Conservation (phyloP, 176 grass and related monocot species). For the Themeda triandra region DNA sequence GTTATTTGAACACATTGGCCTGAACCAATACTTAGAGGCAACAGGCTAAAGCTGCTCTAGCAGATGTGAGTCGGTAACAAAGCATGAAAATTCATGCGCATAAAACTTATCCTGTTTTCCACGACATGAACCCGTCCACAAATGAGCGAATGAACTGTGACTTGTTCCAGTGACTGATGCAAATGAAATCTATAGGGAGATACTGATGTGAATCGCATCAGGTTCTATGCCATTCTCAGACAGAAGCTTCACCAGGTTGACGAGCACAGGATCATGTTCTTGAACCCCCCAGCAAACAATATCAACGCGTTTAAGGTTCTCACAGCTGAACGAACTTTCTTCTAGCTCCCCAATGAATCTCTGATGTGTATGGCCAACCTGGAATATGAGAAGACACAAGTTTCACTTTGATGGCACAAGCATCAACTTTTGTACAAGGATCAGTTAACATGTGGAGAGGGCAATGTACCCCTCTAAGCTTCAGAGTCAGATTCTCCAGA, state of each 20-base stretch:
- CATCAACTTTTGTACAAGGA: not conserved
- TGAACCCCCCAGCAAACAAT: not conserved
- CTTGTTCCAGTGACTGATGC: not conserved
- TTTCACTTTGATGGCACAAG: not conserved
- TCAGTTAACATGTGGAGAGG: not conserved
- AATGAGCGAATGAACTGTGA: not conserved
- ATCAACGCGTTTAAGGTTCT: constrained; percentile 12
- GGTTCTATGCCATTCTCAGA: not conserved
- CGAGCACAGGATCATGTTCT: not conserved
- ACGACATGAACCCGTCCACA: not conserved
- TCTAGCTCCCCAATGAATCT: not conserved
- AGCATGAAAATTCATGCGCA: not conserved
- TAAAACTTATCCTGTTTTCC: not conserved
- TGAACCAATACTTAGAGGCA: not conserved
- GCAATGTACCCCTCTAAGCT: not conserved
- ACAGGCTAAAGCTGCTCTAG: not conserved
- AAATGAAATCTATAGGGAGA: not conserved
- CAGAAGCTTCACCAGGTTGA: not conserved
- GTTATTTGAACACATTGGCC: not conserved
- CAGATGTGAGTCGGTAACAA: not conserved
- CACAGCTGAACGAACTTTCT: constrained; percentile 26
- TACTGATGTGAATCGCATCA: not conserved
- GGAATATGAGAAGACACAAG: not conserved
- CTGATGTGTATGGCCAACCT: fast-evolving
- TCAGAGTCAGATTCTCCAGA: not conserved